Conservation (phyloP, 2,329 filamentous ascomycete species). For the Sclerotinia nivalis region DNA sequence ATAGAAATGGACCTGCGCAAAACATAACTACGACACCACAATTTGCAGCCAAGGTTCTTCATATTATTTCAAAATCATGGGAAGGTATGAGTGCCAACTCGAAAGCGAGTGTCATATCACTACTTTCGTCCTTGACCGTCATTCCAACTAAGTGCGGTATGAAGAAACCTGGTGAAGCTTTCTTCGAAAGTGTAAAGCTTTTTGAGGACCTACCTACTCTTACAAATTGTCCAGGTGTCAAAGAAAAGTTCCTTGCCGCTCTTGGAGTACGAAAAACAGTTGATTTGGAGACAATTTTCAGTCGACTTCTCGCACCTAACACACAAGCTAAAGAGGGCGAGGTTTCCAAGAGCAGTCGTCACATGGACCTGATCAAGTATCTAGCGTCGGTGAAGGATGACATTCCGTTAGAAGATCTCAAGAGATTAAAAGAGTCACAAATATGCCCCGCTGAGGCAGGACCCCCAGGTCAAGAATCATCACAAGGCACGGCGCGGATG, state of each 20-base stretch:
- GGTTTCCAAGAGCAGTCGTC: conserved; percentile 69
- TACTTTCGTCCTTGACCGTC: conserved; percentile 68
- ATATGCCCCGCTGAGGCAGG: conserved; percentile 79
- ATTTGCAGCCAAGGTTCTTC: conserved; percentile 76
- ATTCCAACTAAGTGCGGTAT: conserved; percentile 92
- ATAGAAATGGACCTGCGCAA: conserved; percentile 60
- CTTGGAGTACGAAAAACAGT: conserved; percentile 94
- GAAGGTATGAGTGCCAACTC: conserved; percentile 70
- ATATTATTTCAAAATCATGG: conserved; percentile 85
- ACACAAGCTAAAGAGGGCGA: conserved; percentile 50
- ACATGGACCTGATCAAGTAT: conserved; percentile 93
- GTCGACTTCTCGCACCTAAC: conserved; percentile 69
- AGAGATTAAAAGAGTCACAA: conserved; percentile 71
- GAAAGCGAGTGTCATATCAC: conserved; percentile 63
- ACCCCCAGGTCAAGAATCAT: conserved; percentile 54
- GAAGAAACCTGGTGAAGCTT: conserved; percentile 80
- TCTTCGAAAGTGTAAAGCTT: conserved; percentile 89
- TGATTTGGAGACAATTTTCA: conserved; percentile 91
- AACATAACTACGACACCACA: conserved; percentile 70
- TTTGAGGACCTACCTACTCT: conserved; percentile 92
- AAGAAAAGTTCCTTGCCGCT: conserved; percentile 82
- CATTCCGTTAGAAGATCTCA: conserved; percentile 80
- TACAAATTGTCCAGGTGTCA: conserved; percentile 72
- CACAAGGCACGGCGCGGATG: conserved; percentile 52
- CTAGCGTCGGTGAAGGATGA: conserved; percentile 86